These are phyloP conservation scores for Suhomyces vadensis DNA, from an alignment of 805 yeast genomes.

Conservation along the genomic window DNA sequence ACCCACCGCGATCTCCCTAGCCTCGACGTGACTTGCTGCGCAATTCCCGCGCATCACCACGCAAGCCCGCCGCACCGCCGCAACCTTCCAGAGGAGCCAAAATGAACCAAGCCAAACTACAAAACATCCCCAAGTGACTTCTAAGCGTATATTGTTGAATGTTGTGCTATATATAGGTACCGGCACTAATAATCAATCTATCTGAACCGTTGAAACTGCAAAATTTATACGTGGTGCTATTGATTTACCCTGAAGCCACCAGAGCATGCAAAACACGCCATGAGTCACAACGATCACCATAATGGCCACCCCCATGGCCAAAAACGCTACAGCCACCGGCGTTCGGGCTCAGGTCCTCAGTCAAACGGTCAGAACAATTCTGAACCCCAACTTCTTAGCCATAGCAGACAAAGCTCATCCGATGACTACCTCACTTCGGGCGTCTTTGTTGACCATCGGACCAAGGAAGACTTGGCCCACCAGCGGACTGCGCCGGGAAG, in stretches of 20 bases:
- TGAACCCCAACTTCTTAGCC: neutral
- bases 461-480: constrained; percentile 28
- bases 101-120: neutral
- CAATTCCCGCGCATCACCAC: neutral
- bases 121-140: neutral
- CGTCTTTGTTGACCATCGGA: constrained; percentile 34
- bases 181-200: neutral
- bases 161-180: neutral
- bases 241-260: too few relatives aligned
- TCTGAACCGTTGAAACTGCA: too few relatives aligned
- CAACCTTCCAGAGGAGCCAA: neutral
- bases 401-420: constrained; percentile 8
- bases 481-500: constrained; percentile 31
- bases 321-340: neutral
- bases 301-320: neutral
- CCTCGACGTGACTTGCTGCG: too few relatives aligned
- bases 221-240: too few relatives aligned
- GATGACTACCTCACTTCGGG: constrained; percentile 13
- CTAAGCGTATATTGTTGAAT: neutral
- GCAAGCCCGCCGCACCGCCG: constrained; percentile 2
- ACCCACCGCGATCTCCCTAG: too few relatives aligned
- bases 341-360: neutral
- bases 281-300: neutral
- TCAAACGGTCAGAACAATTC: neutral
- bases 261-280: neutral